Evolutionary conservation across 441 rosid species (phyloP), one percentile per base, ranked within the genome.

Genomic region (Euphorbia corollata): DNA sequence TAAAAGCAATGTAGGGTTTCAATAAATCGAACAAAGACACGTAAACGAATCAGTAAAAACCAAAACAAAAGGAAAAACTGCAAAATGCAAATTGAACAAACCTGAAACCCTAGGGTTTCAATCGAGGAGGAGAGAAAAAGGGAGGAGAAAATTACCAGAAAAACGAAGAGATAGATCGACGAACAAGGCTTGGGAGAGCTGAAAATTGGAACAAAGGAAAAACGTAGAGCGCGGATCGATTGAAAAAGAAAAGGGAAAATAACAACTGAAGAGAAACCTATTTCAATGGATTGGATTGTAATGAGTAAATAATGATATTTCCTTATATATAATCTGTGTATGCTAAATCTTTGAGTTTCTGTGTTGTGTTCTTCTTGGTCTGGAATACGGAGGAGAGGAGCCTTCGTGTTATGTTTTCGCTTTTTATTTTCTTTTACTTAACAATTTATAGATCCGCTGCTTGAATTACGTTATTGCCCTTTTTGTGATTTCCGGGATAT

Each of bases 1-100:
- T 45, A 36, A 80, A 80, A 43, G 67, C 78, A 77, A 87, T 84
- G 97, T 77, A 80, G 86, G 85, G 83, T 76, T 83, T 48, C 72
- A 41, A 55, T 73, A 68, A 67, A 68, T 43, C 54, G n/a, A 15
- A 30, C 3, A 20, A 48, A 34, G 8, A 11, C 15, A 71, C 27
- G 53, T 36, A 61, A 10, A 23, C 53, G 19, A n/a, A 63, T 61
- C 39, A 57, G 64, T 50, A 38, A 47, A 30, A 32, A 50, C 2
- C 15, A 47, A 47, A 16, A 50, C 13, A 3, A 41, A 41, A 41
- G 3, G 47, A 41, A 41, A 36, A 8, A 36, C 27, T 39, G 30
- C 51, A 67, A 64, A 56, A 59, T 61, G 43, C 58, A 60, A 22
- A 32, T 23, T 61, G 54, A 34, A 70, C 27, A 20, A 57, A 11